Base-by-base conservation (phyloP, 179 eudicot genomes). In the Silene coronaria region DNA sequence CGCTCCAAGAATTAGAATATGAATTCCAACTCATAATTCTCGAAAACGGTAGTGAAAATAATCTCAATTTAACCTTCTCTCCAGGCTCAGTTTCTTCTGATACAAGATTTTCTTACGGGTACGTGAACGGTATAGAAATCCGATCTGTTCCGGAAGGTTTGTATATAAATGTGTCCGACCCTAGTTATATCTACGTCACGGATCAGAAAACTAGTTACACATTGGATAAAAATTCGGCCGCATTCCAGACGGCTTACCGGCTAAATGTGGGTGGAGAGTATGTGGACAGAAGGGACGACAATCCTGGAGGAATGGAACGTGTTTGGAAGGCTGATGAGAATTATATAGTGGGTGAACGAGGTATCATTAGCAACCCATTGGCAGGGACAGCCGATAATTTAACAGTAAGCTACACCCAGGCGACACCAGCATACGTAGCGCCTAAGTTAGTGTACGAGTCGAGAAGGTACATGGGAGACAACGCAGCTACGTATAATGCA, bases 361-460 rank as follows among this genome's bases (percentile, higher is more conserved):
- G 14, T 5, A 45, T 6, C 0, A 45, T 6, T 32, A 0, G 34
- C 4, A 32, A 6, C 34, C 34, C 3, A 6, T 3, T 32, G 12
- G 13, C 0, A 6, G 9, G 0, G 16, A 45, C 51, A 9, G 2
- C 19, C 3, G 58, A 72, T 63, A 72, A 60, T 4, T 5, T 0
- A 6, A 6, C 0, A 53, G 53, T n/a, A n/a, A n/a, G n/a, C n/a
- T n/a, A n/a, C 72, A 51, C 67, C 2, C 45, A 23, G 7, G 26
- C 30, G 1, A 42, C 79, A 2, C 85, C 88, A 2, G 19, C 22
- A 9, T 80, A 85, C 68, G 67, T 81, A 1, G 90, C 88, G 1
- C 87, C 90, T 0, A 42, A 17, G 26, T 0, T 0, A 4, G 87
- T 87, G 8, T 87, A 85, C 42, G 4, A 11, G 9, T 76, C 83